These are phyloP conservation scores for Mariannaea sp. DNA, from an alignment of 2,329 filamentous ascomycete species.

Conservation along the genomic window DNA sequence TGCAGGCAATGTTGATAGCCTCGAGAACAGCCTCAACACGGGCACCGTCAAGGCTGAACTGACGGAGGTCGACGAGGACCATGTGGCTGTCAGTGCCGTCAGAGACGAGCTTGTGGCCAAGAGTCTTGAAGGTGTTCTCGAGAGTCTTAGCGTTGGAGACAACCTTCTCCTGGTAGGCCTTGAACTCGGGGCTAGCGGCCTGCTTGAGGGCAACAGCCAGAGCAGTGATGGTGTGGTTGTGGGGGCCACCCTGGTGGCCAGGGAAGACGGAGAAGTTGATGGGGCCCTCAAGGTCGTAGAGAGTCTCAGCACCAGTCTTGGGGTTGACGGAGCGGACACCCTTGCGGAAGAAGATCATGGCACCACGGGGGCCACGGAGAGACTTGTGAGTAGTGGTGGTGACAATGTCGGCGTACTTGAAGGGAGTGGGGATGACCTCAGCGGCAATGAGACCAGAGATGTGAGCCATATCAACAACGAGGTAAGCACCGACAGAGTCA, in stretches of 20 bases:
- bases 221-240: conserved; percentile 99
- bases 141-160: conserved; percentile 92
- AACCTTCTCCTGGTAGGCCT: conserved; percentile 90
- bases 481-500: conserved; percentile 90
- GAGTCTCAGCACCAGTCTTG: conserved; percentile 86
- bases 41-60: conserved; percentile 85
- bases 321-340: conserved; percentile 87
- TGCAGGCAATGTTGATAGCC: conserved; percentile 98
- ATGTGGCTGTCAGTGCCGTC: conserved; percentile 98
- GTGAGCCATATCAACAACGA: conserved; percentile 97
- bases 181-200: conserved; percentile 88
- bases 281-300: conserved; percentile 92
- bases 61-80: conserved; percentile 91
- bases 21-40: conserved; percentile 95
- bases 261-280: conserved; percentile 99
- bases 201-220: conserved; percentile 94
- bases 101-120: conserved; percentile 92
- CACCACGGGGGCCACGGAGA: conserved; percentile 92
- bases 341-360: conserved; percentile 99
- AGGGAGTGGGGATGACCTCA: conserved; percentile 90
- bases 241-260: conserved; percentile 95
- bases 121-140: conserved; percentile 79
- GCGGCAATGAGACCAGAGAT: conserved; percentile 96
- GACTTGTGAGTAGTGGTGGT: conserved; percentile 99
- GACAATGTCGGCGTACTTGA: conserved; percentile 91